phyloP scores from a whole-genome alignment of 2,329 filamentous ascomycete species.

The Hymenoscyphus fraxineus region DNA sequence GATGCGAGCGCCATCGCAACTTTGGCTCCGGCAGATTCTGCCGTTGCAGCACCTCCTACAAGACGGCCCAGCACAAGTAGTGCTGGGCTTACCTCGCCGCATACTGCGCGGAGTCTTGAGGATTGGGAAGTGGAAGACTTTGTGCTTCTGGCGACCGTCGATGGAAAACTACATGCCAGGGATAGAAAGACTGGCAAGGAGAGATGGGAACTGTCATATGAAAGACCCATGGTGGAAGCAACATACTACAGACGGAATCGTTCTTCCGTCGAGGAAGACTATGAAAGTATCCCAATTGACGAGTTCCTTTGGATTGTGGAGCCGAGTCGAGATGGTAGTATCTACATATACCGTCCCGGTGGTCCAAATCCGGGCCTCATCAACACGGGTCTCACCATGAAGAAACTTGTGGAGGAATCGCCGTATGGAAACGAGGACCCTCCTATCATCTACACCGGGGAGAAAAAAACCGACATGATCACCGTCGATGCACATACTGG shows the following conservation, averaged over 20 bases:
- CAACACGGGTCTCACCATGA: constrained; percentile 71
- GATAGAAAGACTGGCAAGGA: constrained; percentile 81
- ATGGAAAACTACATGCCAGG: constrained; percentile 89
- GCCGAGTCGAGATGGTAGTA: constrained; percentile 77
- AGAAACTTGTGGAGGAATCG: constrained; percentile 79
- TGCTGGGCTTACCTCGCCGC: constrained; percentile 74
- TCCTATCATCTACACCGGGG: constrained; percentile 81
- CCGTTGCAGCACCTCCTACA: constrained; percentile 90
- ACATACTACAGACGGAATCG: constrained; percentile 71
- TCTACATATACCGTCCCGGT: constrained; percentile 81
- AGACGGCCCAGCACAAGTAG: constrained; percentile 56
- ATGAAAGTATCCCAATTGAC: constrained; percentile 61
- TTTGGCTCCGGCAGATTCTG: constrained; percentile 93
- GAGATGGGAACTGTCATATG: constrained; percentile 81
- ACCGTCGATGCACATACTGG: constrained; percentile 86
- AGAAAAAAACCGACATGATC: constrained; percentile 86
- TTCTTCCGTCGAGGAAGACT: constrained; percentile 55
- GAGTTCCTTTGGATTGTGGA: constrained; percentile 95
- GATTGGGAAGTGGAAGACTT: constrained; percentile 99
- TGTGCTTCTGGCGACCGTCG: constrained; percentile 99
- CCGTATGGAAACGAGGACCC: constrained; percentile 73
- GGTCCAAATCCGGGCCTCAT: constrained; percentile 55
- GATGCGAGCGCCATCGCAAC: constrained; percentile 96
- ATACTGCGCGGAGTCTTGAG: constrained; percentile 91
- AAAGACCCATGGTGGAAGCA: constrained; percentile 87